Base-by-base conservation (phyloP, 768 basidiomycete species). In the Tylopilus felleus region DNA sequence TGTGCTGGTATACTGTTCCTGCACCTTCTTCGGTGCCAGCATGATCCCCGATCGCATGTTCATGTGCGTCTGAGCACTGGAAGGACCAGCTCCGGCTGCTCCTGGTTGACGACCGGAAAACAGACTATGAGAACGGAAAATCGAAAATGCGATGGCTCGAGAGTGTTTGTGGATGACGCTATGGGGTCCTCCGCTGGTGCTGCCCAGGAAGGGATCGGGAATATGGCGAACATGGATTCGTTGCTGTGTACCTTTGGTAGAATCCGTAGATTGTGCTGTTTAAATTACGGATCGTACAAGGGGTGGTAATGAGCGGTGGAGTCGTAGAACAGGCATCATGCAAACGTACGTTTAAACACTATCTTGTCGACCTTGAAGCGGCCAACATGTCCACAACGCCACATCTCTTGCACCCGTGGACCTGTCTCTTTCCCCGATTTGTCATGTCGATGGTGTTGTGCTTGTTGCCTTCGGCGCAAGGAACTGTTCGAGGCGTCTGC, bases 151-250 rank as follows among this genome's bases (percentile, higher is more conserved):
- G 28, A 80, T 72, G 4, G 86, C 86, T 51, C 86, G 83, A 1
- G 90, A 89, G 65, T 93, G 90, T 60, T 88, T 89, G 70, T 93
- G 91, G 29, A 93, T 82, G 50, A 86, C 83, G 31, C 81, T 77
- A 22, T 76, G 73, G 0, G 89, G 88, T 1, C 87, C 85, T 31
- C 76, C 77, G 29, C 69, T 71, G 7, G 67, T 71, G 33, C 75
- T 76, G 5, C 65, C 71, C 29, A 72, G 68, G 55, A 73, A 79
- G 0, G 77, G 77, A 57, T 80, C 82, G 23, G 76, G 73, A 50
- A 82, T 74, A 53, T 82, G 82, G 8, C 76, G 75, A 40, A 88
- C 73, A 47, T 82, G 81, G 22, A 91, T 73, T 21, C 89, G 84
- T 58, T 90, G 87, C 53, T 87, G 86, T 9, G 78, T 77, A 14